Percentiles rank a stretch among this genome's conserved stretches.
These are phyloP conservation scores for Blastomyces percursus DNA, from an alignment of 2,329 filamentous ascomycete genomes.

Conservation along the genomic window DNA sequence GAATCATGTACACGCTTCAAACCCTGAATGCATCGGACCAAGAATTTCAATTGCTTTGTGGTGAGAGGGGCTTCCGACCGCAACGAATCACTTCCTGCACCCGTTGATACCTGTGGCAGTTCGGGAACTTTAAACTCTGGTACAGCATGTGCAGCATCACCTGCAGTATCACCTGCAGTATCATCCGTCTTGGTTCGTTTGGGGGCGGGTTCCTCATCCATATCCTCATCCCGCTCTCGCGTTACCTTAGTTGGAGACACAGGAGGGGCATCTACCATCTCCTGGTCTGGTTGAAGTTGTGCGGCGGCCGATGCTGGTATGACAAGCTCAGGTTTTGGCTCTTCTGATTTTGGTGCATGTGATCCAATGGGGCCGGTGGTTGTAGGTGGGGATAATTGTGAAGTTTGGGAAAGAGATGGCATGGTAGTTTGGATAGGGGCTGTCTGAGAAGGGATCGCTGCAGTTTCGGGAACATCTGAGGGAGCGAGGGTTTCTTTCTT, in stretches of 20 bases:
- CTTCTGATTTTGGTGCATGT: slow-evolving; percentile 10
- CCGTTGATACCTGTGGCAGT: slow-evolving; percentile 27
- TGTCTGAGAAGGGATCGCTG: not conserved
- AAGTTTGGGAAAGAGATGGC: not conserved
- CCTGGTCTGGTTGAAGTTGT: slow-evolving; percentile 31
- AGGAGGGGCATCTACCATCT: slow-evolving; percentile 45
- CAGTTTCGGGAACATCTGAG: not conserved
- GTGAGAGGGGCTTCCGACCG: slow-evolving; percentile 24
- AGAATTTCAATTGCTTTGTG: slow-evolving; percentile 34
- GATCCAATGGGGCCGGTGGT: not conserved
- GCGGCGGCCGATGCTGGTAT: slow-evolving; percentile 15
- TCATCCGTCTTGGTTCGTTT: slow-evolving; percentile 69
- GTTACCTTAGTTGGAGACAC: slow-evolving; percentile 48
- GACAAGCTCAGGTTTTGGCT: slow-evolving; percentile 13
- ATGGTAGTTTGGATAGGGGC: not conserved
- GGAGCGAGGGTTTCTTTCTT: not conserved
- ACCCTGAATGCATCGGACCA: slow-evolving; percentile 30
- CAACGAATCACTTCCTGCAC: slow-evolving; percentile 24
- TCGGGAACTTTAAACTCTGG: slow-evolving; percentile 37
- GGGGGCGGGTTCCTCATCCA: slow-evolving; percentile 50
- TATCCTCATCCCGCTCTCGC: slow-evolving; percentile 68
- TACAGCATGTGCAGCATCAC: slow-evolving; percentile 39
- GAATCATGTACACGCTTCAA: slow-evolving; percentile 81
- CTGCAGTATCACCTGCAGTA: slow-evolving; percentile 37
- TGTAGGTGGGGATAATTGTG: not conserved